Percentiles rank a stretch among this genome's conserved stretches.
These are phyloP conservation scores for Pseudogymnoascus sp. DNA, from an alignment of 2,329 filamentous ascomycete genomes.

Conservation along the genomic window DNA sequence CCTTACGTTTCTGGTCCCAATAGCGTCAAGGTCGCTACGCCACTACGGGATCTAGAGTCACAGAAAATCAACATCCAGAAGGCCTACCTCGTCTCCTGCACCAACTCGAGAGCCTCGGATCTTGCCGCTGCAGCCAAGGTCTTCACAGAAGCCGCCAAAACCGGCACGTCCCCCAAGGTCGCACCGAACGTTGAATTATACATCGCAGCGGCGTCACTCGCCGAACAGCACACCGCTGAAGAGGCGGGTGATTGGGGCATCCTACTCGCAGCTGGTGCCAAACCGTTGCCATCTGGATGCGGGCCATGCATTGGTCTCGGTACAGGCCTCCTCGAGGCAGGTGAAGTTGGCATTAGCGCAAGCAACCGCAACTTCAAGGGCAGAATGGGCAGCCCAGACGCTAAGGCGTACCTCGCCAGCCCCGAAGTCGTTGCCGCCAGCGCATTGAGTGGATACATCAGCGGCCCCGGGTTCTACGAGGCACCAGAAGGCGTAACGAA, in stretches of 20 bases:
- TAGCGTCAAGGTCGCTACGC: slow-evolving; percentile 79
- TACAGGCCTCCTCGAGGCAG: slow-evolving; percentile 66
- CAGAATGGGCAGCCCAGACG: slow-evolving; percentile 73
- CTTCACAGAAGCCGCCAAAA: slow-evolving; percentile 66
- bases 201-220: slow-evolving; percentile 75
- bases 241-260: slow-evolving; percentile 79
- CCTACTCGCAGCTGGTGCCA: slow-evolving; percentile 72
- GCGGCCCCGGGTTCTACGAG: slow-evolving; percentile 73
- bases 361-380: slow-evolving; percentile 89
- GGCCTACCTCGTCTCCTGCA: slow-evolving; percentile 85
- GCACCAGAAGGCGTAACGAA: slow-evolving; percentile 61
- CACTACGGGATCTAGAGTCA: slow-evolving; percentile 63
- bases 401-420: slow-evolving; percentile 78
- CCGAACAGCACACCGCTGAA: slow-evolving; percentile 72
- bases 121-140: slow-evolving; percentile 75
- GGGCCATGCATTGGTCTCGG: slow-evolving; percentile 83
- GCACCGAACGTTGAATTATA: slow-evolving; percentile 76
- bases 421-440: slow-evolving; percentile 91
- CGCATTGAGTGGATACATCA: slow-evolving; percentile 64
- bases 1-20: slow-evolving; percentile 85
- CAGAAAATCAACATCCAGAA: slow-evolving; percentile 74
- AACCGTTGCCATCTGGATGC: slow-evolving; percentile 64
- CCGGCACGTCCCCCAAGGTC: slow-evolving; percentile 60
- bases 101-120: slow-evolving; percentile 76
- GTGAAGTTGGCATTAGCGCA: slow-evolving; percentile 80